A percentile compares a stretch with the other conserved stretches of the same genome.
These are phyloP conservation scores for Debaryomyces fabryi DNA, from an alignment of 1,139 yeast species.

Conservation along the genomic window DNA sequence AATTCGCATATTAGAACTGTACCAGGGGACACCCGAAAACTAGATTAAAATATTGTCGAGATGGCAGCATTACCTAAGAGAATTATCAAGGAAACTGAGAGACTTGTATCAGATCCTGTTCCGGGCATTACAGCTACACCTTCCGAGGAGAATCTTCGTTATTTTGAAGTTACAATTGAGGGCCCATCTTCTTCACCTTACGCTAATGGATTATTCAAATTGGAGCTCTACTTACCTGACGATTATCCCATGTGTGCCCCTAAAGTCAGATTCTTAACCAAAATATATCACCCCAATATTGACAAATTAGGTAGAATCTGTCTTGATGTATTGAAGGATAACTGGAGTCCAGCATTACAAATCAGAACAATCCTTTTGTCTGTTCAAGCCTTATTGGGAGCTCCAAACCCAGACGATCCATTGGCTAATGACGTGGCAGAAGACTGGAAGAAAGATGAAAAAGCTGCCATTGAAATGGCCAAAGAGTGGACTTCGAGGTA, in stretches of 20 bases:
- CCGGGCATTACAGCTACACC: conserved; percentile 95
- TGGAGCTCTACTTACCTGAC: conserved; percentile 82
- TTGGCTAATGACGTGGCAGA: conserved; percentile 97
- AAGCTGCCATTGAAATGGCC: conserved; percentile 81
- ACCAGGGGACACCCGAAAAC: neutral
- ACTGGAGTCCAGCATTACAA: conserved; percentile 98
- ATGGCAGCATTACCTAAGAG: conserved; percentile 82
- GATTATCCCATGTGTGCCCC: conserved; percentile 96
- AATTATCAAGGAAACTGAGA: conserved; percentile 91
- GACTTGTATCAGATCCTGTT: conserved; percentile 90
- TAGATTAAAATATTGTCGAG: neutral
- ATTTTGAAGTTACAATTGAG: conserved; percentile 80
- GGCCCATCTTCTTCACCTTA: conserved; percentile 91
- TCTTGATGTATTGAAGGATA: conserved; percentile 86
- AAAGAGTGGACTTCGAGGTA: conserved; percentile 79
- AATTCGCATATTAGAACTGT: neutral
- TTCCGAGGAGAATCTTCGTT: conserved; percentile 88
- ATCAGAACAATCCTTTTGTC: conserved; percentile 91
- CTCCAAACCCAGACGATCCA: conserved; percentile 99
- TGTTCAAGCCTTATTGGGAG: conserved; percentile 89
- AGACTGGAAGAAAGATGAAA: conserved; percentile 89
- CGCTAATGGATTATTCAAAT: conserved; percentile 72
- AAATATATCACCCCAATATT: conserved; percentile 94
- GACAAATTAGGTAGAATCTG: conserved; percentile 95
- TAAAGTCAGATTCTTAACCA: conserved; percentile 87